phyloP scores from a whole-genome alignment of 2,329 filamentous ascomycete species.

The Sporothrix curviconia region DNA sequence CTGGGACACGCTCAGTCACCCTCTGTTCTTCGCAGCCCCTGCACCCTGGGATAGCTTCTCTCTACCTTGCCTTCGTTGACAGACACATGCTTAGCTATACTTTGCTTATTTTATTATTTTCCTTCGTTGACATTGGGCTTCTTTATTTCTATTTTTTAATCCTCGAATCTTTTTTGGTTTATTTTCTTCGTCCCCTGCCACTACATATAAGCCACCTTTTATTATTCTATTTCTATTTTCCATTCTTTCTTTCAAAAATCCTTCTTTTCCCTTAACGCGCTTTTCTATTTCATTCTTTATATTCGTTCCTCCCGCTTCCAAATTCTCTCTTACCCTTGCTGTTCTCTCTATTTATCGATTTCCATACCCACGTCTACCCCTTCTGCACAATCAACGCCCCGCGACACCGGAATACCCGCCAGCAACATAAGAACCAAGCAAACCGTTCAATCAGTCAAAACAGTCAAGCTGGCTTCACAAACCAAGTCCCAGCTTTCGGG shows the following conservation, averaged over 20 bases:
- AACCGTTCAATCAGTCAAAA: not conserved
- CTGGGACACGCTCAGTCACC: slow-evolving; percentile 12
- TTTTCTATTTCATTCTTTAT: too few species aligned
- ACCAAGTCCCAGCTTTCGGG: slow-evolving; percentile 4
- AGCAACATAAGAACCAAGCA: not conserved
- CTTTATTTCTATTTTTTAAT: not conserved
- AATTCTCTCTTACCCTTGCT: not conserved
- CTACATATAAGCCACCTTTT: too few species aligned
- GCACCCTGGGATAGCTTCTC: not conserved
- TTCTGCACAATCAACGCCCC: not conserved
- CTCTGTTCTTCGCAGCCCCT: not conserved
- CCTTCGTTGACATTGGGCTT: too few species aligned
- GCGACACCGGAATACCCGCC: not conserved
- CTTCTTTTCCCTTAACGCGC: too few species aligned
- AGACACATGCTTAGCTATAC: not conserved
- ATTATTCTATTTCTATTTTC: not conserved
- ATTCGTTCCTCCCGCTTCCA: not conserved
- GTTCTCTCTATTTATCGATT: not conserved
- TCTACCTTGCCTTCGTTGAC: too few species aligned
- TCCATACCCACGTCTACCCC: not conserved
- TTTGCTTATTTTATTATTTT: not conserved
- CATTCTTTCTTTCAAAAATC: not conserved
- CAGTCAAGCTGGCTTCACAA: slow-evolving; percentile 14
- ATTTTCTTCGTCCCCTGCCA: slow-evolving; percentile 11
- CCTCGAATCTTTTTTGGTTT: not conserved